Evolutionary conservation across 495 filamentous ascomycete genomes (phyloP).

Genomic region (Penicillium paxilli): DNA sequence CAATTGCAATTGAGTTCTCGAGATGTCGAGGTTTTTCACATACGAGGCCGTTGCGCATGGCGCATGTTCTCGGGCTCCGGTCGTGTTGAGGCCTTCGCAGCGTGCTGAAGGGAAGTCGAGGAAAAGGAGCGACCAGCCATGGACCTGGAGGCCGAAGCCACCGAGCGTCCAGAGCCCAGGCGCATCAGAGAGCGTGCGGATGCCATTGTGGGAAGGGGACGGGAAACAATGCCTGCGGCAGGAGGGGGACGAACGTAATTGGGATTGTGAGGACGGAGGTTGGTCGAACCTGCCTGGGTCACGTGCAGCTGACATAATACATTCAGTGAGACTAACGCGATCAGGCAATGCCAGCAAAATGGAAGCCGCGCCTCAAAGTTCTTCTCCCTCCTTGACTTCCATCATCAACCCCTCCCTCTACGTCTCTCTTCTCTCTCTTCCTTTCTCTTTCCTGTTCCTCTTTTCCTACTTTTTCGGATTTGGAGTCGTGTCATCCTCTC

Average conservation of each 20-base stretch:
- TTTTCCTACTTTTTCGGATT: slow-evolving; percentile 10
- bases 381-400: slow-evolving; percentile 30
- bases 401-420: slow-evolving; percentile 21
- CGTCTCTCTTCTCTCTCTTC: slow-evolving; percentile 12
- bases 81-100: slow-evolving; percentile 51
- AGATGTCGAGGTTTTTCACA: slow-evolving; percentile 24
- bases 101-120: slow-evolving; percentile 53
- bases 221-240: slow-evolving; percentile 30
- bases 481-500: slow-evolving; percentile 17
- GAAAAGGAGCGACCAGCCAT: slow-evolving; percentile 55
- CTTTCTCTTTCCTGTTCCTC: slow-evolving; percentile 14
- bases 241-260: slow-evolving; percentile 28
- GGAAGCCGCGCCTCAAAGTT: slow-evolving; percentile 40
- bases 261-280: slow-evolving; percentile 36
- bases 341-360: slow-evolving; percentile 43
- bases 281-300: slow-evolving; percentile 25
- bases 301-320: slow-evolving; percentile 33
- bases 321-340: slow-evolving; percentile 12
- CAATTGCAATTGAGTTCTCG: slow-evolving; percentile 11
- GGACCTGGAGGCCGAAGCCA: slow-evolving; percentile 59
- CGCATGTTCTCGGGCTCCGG: slow-evolving; percentile 64
- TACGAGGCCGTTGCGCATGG: slow-evolving; percentile 62
- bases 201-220: slow-evolving; percentile 37
- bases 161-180: slow-evolving; percentile 61
- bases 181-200: slow-evolving; percentile 64